These are phyloP conservation scores for Hortaea werneckii DNA, from an alignment of 2,329 filamentous ascomycete species.

Conservation along the genomic window DNA sequence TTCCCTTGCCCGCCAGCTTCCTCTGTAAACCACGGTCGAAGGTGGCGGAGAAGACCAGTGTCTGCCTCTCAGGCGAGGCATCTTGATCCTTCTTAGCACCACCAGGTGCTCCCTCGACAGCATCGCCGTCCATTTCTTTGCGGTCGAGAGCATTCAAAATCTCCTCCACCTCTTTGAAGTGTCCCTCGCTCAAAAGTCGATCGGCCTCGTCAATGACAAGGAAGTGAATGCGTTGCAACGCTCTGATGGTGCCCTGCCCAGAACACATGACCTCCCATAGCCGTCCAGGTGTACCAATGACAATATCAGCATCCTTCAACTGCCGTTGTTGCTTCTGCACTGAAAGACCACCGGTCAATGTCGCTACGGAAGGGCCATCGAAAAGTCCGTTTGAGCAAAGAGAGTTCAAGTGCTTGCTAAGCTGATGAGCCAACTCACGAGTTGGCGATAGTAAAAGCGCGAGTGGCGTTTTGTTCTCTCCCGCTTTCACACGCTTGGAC, in stretches of 20 bases:
- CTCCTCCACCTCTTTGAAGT: slow-evolving; percentile 89
- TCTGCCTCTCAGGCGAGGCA: slow-evolving; percentile 49
- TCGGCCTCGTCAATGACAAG: slow-evolving; percentile 92
- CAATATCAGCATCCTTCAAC: slow-evolving; percentile 72
- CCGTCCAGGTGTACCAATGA: slow-evolving; percentile 73
- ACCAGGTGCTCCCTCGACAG: slow-evolving; percentile 1
- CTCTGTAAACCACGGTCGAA: slow-evolving; percentile 87
- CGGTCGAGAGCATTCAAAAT: slow-evolving; percentile 70
- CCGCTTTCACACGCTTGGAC: slow-evolving; percentile 11
- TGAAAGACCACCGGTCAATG: slow-evolving; percentile 83
- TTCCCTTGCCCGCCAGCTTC: slow-evolving; percentile 72
- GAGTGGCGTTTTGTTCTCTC: slow-evolving; percentile 39
- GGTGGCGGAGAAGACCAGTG: slow-evolving; percentile 91
- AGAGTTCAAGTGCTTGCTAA: slow-evolving; percentile 69
- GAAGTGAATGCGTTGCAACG: slow-evolving; percentile 66
- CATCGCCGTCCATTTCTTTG: slow-evolving; percentile 31
- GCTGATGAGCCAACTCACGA: slow-evolving; percentile 84
- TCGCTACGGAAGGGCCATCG: slow-evolving; percentile 54
- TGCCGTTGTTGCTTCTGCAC: slow-evolving; percentile 91
- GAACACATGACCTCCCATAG: slow-evolving; percentile 88
- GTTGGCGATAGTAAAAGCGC: slow-evolving; percentile 85
- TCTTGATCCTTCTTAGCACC: slow-evolving; percentile 1
- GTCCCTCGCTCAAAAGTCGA: slow-evolving; percentile 77
- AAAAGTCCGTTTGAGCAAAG: slow-evolving; percentile 60
- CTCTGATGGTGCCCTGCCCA: slow-evolving; percentile 56